Base-by-base conservation (phyloP, 192 early-diverging fungal species). In the Chytriomyces hyalinus region DNA sequence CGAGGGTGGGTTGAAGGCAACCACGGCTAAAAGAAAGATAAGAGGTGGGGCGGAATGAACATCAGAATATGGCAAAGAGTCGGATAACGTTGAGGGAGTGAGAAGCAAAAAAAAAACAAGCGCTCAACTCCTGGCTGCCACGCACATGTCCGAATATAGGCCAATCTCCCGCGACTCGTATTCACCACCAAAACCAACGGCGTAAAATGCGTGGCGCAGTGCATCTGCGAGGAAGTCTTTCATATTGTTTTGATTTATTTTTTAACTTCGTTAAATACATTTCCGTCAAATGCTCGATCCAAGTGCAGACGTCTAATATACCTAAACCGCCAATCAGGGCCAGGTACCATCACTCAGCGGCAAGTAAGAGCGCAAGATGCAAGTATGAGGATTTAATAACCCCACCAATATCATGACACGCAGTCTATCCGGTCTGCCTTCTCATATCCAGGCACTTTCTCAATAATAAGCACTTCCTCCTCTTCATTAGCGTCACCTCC, bases 1-100 rank as follows among this genome's bases (percentile, higher is more conserved):
- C 36, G 84, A 73, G 15, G 97, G 95, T 26, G 90, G 88, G n/a
- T 86, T 73, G 81, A 98, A 98, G 75, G 94, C 92, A 22, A 97
- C 82, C 10, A 97, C 76, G 6, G 92, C 91, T 83, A 36, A 36
- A 36, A 36, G 36, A 36, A 36, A 36, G 36, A 36, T 3, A 76
- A 51, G 44, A 44, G 66, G 50, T 45, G 36, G 15, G 11, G 43
- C 73, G 1, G 22, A 49, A 28, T n/a, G 57, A 36, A 20, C 15
- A 24, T 73, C 11, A 46, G 13, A 9, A 9, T 3, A 59, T 48
- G 13, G n/a, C 26, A 28, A 15, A n/a, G 57, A 28, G 50, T 45
- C n/a, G 15, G 13, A 73, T 26, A 7, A 15, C 44, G 26, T 28
- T 20, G 44, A 15, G 36, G 36, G 36, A 36, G 36, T 36, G 36